These are phyloP conservation scores for Scutellaria barbata DNA, from an alignment of 257 asterid species.

Conservation along the genomic window DNA sequence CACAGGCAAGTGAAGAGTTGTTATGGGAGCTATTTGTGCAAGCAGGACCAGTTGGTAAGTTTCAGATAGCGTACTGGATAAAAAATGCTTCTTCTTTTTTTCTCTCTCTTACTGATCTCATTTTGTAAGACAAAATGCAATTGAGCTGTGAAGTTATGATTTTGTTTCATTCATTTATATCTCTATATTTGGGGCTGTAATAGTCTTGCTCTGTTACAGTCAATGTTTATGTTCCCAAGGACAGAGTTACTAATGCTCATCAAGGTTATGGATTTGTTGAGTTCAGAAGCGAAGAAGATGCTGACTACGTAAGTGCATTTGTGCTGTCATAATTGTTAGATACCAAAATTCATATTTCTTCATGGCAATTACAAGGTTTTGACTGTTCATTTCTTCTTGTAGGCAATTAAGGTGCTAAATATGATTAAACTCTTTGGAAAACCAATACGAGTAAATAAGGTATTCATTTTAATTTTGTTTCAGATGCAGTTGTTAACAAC, in stretches of 20 bases:
- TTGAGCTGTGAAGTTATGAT: not conserved
- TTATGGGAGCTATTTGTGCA: constrained; percentile 95
- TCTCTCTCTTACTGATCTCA: not conserved
- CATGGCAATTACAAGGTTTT: constrained; percentile 23
- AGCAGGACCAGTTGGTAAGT: constrained; percentile 96
- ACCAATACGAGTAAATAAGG: constrained; percentile 93
- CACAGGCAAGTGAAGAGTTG: constrained; percentile 85
- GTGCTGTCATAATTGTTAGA: constrained; percentile 1
- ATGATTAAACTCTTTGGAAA: constrained; percentile 92
- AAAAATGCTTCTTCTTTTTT: not conserved
- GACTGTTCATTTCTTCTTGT: constrained; percentile 36
- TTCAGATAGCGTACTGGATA: constrained; percentile 18
- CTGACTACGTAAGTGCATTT: constrained; percentile 72
- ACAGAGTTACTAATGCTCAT: constrained; percentile 91
- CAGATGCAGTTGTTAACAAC: not conserved
- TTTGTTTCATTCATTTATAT: not conserved
- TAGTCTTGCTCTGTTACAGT: constrained; percentile 49
- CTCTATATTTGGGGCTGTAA: constrained; percentile 9
- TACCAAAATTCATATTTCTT: not conserved
- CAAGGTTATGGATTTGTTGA: constrained; percentile 97
- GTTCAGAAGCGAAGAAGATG: constrained; percentile 97
- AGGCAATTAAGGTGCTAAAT: constrained; percentile 94
- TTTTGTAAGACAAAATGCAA: not conserved
- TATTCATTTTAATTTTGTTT: constrained; percentile 34
- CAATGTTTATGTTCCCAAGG: constrained; percentile 96